These are phyloP conservation scores for Mitragyna speciosa DNA, from an alignment of 257 asterid genomes.

Conservation along the genomic window DNA sequence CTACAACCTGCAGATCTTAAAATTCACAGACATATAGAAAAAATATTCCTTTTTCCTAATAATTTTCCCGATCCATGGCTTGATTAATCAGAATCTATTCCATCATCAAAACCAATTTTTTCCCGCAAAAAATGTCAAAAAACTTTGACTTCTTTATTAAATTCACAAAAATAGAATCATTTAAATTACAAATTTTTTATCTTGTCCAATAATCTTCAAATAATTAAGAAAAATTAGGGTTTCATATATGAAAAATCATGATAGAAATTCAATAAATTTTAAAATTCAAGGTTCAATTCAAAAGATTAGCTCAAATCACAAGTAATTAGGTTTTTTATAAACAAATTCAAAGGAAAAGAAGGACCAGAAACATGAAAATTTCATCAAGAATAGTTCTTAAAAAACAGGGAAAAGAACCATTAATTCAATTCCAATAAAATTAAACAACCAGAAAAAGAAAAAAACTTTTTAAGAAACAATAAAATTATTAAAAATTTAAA, in stretches of 20 bases:
- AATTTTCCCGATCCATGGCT: background rate
- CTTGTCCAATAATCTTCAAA: background rate
- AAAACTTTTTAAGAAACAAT: too few relatives aligned
- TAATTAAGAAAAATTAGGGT: background rate
- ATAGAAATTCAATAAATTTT: background rate
- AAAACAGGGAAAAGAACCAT: background rate
- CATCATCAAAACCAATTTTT: background rate
- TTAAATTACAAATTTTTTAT: background rate
- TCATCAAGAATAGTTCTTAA: background rate
- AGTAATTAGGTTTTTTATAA: conserved; percentile 2
- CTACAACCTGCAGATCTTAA: background rate
- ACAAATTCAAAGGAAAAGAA: background rate
- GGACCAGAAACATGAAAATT: background rate
- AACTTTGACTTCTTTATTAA: background rate
- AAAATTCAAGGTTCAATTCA: too few relatives aligned
- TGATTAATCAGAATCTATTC: background rate
- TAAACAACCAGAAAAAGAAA: background rate
- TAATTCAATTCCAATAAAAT: background rate
- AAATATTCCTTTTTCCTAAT: background rate
- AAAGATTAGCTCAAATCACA: background rate
- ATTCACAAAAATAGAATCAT: background rate
- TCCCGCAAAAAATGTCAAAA: background rate
- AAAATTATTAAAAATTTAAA: background rate
- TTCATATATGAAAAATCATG: conserved; percentile 6
- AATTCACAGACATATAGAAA: background rate